These are phyloP conservation scores for Penicillium digitatum DNA, from an alignment of 2,329 filamentous ascomycete genomes.

Conservation along the genomic window DNA sequence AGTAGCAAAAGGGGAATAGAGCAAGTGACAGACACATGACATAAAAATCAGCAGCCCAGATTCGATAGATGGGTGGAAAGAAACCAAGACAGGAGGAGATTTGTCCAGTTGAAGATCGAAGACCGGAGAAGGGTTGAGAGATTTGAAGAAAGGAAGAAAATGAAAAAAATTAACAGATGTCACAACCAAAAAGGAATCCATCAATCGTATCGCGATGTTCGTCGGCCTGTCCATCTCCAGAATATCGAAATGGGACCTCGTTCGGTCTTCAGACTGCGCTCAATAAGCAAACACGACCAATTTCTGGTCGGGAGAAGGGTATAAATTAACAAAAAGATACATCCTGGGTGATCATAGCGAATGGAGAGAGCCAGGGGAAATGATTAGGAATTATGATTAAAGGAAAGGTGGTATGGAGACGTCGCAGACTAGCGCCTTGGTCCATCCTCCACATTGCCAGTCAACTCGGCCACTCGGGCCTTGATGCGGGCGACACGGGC, in stretches of 20 bases:
- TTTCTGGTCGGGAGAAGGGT: slow-evolving; percentile 11
- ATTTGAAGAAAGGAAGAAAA: slow-evolving; percentile 2
- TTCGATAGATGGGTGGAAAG: slow-evolving; percentile 1
- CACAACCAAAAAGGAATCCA: slow-evolving; percentile 12
- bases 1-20: slow-evolving; percentile 35
- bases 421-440: slow-evolving; percentile 14
- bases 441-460: slow-evolving; percentile 68
- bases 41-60: slow-evolving; percentile 9
- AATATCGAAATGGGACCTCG: neutral
- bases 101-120: neutral
- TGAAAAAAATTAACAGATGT: neutral
- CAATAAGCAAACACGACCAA: slow-evolving; percentile 16
- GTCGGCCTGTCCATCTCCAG: slow-evolving; percentile 4
- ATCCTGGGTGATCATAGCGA: slow-evolving; percentile 4
- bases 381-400: neutral
- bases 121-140: neutral
- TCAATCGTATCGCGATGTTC: slow-evolving; percentile 19
- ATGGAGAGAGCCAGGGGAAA: slow-evolving; percentile 8
- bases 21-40: slow-evolving; percentile 19
- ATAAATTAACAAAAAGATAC: slow-evolving; percentile 10
- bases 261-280: slow-evolving; percentile 2
- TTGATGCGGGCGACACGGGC: slow-evolving; percentile 96
- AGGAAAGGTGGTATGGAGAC: neutral
- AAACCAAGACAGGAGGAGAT: slow-evolving; percentile 3
- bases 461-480: slow-evolving; percentile 90